A percentile compares a stretch with the other conserved stretches of the same genome.
phyloP scores from a whole-genome alignment of 495 filamentous ascomycete species.

The Talaromyces trachyspermus region DNA sequence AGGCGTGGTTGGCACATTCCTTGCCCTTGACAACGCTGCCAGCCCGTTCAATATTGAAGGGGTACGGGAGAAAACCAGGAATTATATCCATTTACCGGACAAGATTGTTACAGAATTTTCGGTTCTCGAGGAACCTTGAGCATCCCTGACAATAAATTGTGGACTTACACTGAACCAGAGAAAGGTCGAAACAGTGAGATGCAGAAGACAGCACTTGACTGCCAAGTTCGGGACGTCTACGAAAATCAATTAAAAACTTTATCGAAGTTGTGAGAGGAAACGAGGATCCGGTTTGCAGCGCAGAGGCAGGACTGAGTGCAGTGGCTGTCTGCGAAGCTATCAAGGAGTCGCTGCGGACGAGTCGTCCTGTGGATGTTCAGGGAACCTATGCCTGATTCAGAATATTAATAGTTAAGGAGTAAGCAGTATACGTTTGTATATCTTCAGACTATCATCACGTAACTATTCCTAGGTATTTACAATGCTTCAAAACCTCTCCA shows the following conservation, averaged over 20 bases:
- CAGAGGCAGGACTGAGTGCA: constrained; percentile 37
- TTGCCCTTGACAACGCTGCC: constrained; percentile 44
- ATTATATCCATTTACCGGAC: constrained; percentile 8
- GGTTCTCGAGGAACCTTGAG: constrained; percentile 9
- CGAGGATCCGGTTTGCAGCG: constrained; percentile 36
- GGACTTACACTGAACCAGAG: constrained; percentile 5
- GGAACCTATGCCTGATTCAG: too few species aligned
- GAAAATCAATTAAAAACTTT: constrained; percentile 45
- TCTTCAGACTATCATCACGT: too few species aligned
- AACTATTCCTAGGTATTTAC: too few species aligned
- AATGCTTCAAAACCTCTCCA: too few species aligned
- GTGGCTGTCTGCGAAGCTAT: constrained; percentile 38
- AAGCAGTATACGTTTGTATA: too few species aligned
- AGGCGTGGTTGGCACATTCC: constrained; percentile 53
- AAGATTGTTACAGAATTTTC: constrained; percentile 11
- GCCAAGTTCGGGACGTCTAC: not conserved
- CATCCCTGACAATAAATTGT: constrained; percentile 5
- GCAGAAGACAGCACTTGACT: not conserved
- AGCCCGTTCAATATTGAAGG: constrained; percentile 47
- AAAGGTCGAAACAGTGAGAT: not conserved
- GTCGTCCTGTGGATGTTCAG: constrained; percentile 23
- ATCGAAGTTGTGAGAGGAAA: constrained; percentile 41
- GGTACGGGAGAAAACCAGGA: constrained; percentile 49
- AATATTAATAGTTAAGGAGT: too few species aligned
- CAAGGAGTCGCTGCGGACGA: constrained; percentile 30